Evolutionary conservation across 352 stramenopile species (phyloP).

Genomic region (Pythium phragmitis): DNA sequence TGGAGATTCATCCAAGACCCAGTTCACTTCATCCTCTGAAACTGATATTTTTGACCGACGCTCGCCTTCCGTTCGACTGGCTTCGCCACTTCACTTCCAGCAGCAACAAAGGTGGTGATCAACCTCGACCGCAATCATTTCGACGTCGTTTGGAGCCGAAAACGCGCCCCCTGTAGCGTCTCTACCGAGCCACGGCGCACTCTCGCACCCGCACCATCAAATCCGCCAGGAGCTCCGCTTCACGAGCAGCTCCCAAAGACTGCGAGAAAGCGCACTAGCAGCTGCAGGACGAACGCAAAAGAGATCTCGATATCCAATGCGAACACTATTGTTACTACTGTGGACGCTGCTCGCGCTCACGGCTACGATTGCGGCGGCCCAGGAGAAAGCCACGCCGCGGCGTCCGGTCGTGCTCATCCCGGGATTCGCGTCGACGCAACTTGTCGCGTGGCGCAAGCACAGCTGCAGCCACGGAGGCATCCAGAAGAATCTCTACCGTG

Average conservation of each 20-base stretch:
- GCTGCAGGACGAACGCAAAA: background rate
- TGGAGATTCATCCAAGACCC: too few relatives aligned
- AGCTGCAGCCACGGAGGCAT: constrained; percentile 51
- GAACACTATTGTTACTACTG: background rate
- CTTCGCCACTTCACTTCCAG: too few relatives aligned
- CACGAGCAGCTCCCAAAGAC: background rate
- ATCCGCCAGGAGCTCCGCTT: background rate
- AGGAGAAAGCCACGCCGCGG: constrained; percentile 24
- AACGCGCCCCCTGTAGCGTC: background rate
- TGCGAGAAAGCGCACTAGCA: background rate
- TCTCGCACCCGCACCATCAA: background rate
- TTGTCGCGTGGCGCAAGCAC: constrained; percentile 67
- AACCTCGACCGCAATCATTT: too few relatives aligned
- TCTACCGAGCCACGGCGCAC: background rate
- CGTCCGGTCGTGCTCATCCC: constrained; percentile 72
- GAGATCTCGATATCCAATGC: background rate
- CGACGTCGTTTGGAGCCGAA: background rate
- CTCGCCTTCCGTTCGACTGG: too few relatives aligned
- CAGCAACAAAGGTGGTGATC: too few relatives aligned
- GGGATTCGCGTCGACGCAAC: constrained; percentile 76
- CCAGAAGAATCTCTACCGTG: constrained; percentile 74
- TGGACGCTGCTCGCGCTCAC: background rate
- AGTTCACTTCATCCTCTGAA: too few relatives aligned
- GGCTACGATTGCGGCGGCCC: background rate
- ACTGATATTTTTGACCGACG: too few relatives aligned